phyloP scores from a whole-genome alignment of 768 basidiomycete genomes.

The Rhizopogon vinicolor region DNA sequence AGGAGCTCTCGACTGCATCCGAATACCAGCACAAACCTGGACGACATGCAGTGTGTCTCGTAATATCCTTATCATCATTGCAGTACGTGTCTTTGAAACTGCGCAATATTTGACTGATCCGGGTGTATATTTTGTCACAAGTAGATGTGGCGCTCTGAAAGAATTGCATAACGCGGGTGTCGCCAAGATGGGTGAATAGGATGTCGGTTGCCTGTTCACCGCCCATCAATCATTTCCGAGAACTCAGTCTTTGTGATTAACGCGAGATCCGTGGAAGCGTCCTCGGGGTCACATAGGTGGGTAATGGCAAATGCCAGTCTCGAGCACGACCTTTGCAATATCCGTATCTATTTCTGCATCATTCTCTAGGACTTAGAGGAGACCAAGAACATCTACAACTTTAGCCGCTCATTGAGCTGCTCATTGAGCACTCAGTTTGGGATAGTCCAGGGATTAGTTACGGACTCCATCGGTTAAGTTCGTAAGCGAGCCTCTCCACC shows the following conservation, averaged over 20 bases:
- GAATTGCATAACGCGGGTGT: conserved; percentile 39
- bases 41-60: conserved; percentile 79
- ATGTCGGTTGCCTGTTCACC: conserved; percentile 41
- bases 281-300: conserved; percentile 78
- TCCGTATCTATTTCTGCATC: conserved; percentile 91
- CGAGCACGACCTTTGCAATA: conserved; percentile 89
- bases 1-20: conserved; percentile 82
- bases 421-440: too few species aligned
- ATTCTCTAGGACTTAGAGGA: conserved; percentile 80
- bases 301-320: conserved; percentile 65
- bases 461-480: too few species aligned
- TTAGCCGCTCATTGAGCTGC: too few species aligned
- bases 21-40: conserved; percentile 95
- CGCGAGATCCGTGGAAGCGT: conserved; percentile 23
- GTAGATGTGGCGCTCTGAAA: too few species aligned
- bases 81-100: conserved; percentile 75
- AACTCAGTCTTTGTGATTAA: too few species aligned
- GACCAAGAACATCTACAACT: too few species aligned
- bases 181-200: conserved; percentile 69
- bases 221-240: too few species aligned
- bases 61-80: conserved; percentile 79
- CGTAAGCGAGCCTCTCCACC: too few species aligned
- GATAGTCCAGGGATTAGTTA: too few species aligned
- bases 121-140: too few species aligned
- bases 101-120: conserved; percentile 19